These are phyloP conservation scores for Serendipita indica DNA, from an alignment of 768 basidiomycete species.

Conservation along the genomic window DNA sequence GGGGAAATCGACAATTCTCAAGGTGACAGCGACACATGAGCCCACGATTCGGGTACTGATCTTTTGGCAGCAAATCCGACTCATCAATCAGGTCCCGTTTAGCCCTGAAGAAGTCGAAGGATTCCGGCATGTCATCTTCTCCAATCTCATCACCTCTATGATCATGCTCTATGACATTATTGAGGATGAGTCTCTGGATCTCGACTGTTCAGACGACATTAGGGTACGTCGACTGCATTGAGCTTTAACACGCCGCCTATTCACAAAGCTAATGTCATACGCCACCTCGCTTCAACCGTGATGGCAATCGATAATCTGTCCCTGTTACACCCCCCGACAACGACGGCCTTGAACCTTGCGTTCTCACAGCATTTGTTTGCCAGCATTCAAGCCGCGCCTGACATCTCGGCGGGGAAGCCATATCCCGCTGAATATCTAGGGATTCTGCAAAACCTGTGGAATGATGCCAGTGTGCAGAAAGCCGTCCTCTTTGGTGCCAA, in stretches of 20 bases:
- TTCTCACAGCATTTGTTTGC: constrained; percentile 32
- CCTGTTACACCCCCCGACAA: neutral
- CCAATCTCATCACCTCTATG: constrained; percentile 79
- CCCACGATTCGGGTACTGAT: too few relatives aligned
- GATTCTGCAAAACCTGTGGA: constrained; percentile 60
- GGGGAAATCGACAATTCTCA: constrained; percentile 85
- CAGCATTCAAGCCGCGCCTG: constrained; percentile 48
- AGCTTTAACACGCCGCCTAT: too few relatives aligned
- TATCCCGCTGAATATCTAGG: constrained; percentile 57
- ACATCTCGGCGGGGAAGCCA: constrained; percentile 63
- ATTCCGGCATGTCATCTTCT: constrained; percentile 83
- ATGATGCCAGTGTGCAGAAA: constrained; percentile 57
- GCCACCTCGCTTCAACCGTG: neutral
- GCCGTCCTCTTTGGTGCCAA: constrained; percentile 75
- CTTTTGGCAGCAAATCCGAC: constrained; percentile 74
- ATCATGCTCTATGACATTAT: constrained; percentile 70
- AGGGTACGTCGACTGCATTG: too few relatives aligned
- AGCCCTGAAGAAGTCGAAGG: constrained; percentile 67
- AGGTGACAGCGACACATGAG: constrained; percentile 32
- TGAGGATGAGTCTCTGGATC: constrained; percentile 82
- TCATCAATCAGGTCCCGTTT: constrained; percentile 84
- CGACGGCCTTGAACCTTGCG: too few relatives aligned
- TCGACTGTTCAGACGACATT: constrained; percentile 53
- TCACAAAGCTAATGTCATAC: neutral
- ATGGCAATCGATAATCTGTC: neutral